Base-by-base conservation (phyloP, 257 asterid genomes). In the Forsythia viridissima region DNA sequence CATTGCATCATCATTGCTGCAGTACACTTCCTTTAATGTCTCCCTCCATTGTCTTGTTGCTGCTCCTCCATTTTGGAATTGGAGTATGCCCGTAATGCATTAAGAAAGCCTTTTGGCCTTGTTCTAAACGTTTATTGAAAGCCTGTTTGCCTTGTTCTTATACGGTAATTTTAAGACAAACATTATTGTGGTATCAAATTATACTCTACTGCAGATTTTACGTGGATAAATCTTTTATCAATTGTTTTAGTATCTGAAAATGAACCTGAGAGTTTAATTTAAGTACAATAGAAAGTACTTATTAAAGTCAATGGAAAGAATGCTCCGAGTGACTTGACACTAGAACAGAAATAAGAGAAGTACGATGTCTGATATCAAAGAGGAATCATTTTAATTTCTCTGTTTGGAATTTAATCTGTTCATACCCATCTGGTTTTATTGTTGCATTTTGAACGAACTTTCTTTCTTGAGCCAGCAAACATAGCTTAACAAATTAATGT, bases 391-490 rank as follows among this genome's bases (percentile, higher is more conserved):
- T 79, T 72, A 78, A 57, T 68, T 38, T 72, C 36, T 52, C 46
- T 76, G n/a, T 8, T 10, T 41, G 46, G 41, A 67, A 10, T 76
- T 73, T 78, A 18, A 73, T 76, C 39, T 52, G 73, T 76, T 40
- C 67, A 57, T 57, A 43, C 13, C 24, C 55, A 59, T 65, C 48
- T 57, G 67, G n/a, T 48, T 48, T 61, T 63, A 44, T 76, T 40
- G 21, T 52, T 75, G 36, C 72, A 37, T 16, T 34, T 44, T 36
- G 37, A 42, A 77, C 46, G 70, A 67, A 40, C 57, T 63, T 40
- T 46, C 52, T 67, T 76, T 36, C 74, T 79, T 77, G 75, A 69
- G 76, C 61, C 30, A 71, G 76, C 71, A 67, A 74, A 77, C 61
- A 43, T 75, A 41, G 77, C 79, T 71, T 52, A 80, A 21, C 66